Conservation (phyloP, 139 green algal species). For the Asterochloris sp. region DNA sequence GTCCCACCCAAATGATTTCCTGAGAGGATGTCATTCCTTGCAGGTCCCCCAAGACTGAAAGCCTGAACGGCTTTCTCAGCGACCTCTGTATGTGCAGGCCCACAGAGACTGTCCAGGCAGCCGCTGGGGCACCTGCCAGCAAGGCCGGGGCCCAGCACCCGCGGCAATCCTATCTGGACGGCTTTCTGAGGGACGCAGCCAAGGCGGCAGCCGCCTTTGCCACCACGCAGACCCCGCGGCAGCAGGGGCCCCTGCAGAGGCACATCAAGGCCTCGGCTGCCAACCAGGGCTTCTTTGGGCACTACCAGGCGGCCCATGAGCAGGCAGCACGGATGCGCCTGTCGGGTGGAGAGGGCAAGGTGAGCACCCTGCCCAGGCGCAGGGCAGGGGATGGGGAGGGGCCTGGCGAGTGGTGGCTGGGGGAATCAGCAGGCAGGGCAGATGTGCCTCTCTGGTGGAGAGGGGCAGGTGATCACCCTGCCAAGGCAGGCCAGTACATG, state of each 20-base stretch:
- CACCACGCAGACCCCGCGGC: background rate
- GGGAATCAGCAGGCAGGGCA: too few species aligned
- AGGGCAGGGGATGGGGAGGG: too few species aligned
- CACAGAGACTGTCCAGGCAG: background rate
- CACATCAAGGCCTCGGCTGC: constrained; percentile 17
- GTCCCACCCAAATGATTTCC: background rate
- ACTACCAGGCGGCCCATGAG: constrained; percentile 9
- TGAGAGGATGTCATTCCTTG: background rate
- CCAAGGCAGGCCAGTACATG: too few species aligned
- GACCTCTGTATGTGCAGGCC: too few species aligned
- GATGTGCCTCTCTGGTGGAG: too few species aligned
- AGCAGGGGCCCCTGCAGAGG: constrained; percentile 9
- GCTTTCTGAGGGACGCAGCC: constrained; percentile 13
- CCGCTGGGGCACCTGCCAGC: background rate
- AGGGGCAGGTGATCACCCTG: too few species aligned
- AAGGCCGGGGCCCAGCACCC: background rate
- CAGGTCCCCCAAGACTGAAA: too few species aligned
- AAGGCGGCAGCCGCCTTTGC: background rate
- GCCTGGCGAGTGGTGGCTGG: too few species aligned
- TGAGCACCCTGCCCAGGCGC: too few species aligned
- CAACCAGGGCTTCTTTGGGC: constrained; percentile 13
- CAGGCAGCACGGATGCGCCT: background rate
- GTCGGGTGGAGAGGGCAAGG: too few species aligned
- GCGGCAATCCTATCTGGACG: constrained; percentile 1
- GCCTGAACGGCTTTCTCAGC: too few species aligned